Percentiles rank a stretch among this genome's conserved stretches.
Evolutionary conservation across 495 filamentous ascomycete species (phyloP).

Genomic region (Penicillium coprophilum): DNA sequence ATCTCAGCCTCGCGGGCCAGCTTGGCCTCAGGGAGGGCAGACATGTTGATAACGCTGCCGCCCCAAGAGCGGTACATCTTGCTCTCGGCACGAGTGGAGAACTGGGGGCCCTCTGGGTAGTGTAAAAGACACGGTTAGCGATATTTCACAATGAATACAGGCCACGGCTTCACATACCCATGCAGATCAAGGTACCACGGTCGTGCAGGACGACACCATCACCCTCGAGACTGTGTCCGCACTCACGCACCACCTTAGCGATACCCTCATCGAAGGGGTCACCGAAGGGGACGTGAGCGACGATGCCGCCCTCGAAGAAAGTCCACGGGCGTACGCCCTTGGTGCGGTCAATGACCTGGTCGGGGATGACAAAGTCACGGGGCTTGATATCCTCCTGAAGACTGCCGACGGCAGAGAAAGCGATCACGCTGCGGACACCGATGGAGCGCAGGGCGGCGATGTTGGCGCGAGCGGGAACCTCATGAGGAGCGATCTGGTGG

Average conservation of each 20-base stretch:
- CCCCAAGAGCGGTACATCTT: slow-evolving; percentile 92
- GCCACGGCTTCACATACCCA: slow-evolving; percentile 59
- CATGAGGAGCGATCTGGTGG: slow-evolving; percentile 89
- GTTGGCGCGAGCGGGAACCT: slow-evolving; percentile 89
- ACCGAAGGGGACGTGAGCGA: slow-evolving; percentile 92
- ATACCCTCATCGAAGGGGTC: slow-evolving; percentile 88
- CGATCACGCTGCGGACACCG: slow-evolving; percentile 85
- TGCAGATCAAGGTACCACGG: slow-evolving; percentile 80
- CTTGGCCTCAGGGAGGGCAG: slow-evolving; percentile 91
- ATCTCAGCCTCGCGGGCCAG: slow-evolving; percentile 95
- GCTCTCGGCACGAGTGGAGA: slow-evolving; percentile 95
- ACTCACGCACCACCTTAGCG: slow-evolving; percentile 65
- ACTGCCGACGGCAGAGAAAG: slow-evolving; percentile 93
- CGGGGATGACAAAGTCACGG: slow-evolving; percentile 92
- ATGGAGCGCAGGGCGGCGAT: slow-evolving; percentile 88
- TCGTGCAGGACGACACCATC: slow-evolving; percentile 77
- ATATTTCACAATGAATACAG: neutral
- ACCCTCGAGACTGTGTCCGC: slow-evolving; percentile 73
- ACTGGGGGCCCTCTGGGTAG: slow-evolving; percentile 79
- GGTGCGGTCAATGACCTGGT: slow-evolving; percentile 97
- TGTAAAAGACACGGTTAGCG: slow-evolving; percentile 11
- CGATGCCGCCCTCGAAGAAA: slow-evolving; percentile 91
- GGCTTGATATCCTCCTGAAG: slow-evolving; percentile 88
- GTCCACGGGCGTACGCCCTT: slow-evolving; percentile 91
- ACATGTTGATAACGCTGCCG: slow-evolving; percentile 96